A percentile compares a stretch with the other conserved stretches of the same genome.
Conservation (phyloP, 2,329 filamentous ascomycete species). For the Neofusicoccum umdonicola region DNA sequence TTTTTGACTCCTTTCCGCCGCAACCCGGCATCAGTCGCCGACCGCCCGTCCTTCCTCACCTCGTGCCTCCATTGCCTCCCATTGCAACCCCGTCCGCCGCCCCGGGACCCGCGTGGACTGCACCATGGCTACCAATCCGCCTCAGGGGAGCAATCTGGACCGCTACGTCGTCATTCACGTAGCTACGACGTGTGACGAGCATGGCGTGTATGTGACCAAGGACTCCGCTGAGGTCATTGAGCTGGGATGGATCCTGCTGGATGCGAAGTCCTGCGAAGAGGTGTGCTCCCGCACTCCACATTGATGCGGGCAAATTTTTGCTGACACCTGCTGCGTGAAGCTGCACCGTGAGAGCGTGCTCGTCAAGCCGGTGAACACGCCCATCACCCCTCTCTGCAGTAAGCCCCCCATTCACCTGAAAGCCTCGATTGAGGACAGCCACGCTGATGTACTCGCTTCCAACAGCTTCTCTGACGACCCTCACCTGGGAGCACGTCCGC, state of each 20-base stretch:
- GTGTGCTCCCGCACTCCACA: conserved; percentile 46
- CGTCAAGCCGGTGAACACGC: conserved; percentile 97
- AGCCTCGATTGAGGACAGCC: not conserved
- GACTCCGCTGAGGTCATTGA: conserved; percentile 99
- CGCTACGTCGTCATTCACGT: conserved; percentile 98
- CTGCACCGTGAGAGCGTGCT: conserved; percentile 93
- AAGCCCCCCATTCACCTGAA: conserved; percentile 47
- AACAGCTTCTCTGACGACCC: conserved; percentile 88
- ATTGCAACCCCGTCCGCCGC: conserved; percentile 7
- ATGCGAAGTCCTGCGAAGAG: conserved; percentile 89
- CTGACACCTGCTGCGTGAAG: conserved; percentile 52
- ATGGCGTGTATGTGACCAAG: conserved; percentile 98
- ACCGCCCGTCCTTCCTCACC: conserved; percentile 14
- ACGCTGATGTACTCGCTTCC: conserved; percentile 29
- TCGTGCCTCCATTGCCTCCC: conserved; percentile 11
- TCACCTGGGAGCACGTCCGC: conserved; percentile 98
- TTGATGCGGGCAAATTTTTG: conserved; percentile 22
- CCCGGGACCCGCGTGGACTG: not conserved
- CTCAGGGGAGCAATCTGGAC: conserved; percentile 61
- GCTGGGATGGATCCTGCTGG: conserved; percentile 94
- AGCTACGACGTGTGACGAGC: conserved; percentile 97
- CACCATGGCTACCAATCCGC: conserved; percentile 29
- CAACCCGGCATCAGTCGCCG: conserved; percentile 13
- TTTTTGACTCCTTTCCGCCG: conserved; percentile 19
- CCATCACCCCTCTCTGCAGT: conserved; percentile 98